Evolutionary conservation across 2,329 filamentous ascomycete species (phyloP), one percentile per base, ranked within the genome.

Genomic region (Bipolaris bicolor): DNA sequence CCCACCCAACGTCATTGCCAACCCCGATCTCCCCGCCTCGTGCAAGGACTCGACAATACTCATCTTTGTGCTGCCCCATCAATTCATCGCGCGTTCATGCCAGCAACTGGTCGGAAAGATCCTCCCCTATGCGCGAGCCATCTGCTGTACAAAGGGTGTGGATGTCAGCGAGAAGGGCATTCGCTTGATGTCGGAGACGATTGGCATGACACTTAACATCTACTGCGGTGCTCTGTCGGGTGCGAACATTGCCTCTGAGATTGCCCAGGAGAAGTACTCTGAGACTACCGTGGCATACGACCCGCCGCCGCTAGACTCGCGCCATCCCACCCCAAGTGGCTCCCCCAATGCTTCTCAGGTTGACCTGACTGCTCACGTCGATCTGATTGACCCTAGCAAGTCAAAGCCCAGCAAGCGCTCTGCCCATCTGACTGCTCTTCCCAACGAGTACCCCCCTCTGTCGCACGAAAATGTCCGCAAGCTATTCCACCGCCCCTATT

Each of bases 91-190:
- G 73, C 89, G 89, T 62, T 90, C 93, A 60, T 97, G 93, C 81
- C 85, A 90, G 63, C 88, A 92, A 75, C 83, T 99, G 61, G 84
- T 89, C 71, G 95, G 94, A 59, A 88, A 97, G 70, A 96, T 97
- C 64, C 80, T 97, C 29, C 95, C 95, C 6, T 98, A 88, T 71
- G 94, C 95, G 24, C 88, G 96, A 62, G 95, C 92, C 57, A 92
- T 99, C 72, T 96, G 92, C 74, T 99, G 95, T 79, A 97, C 98
- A 81, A 99, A 99, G 83, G 95, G 95, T 67, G 93, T 99, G 60
- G 90, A 96, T 67, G 95, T 99, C 33, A 89, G 90, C 3, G 90
- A 94, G 70, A 88, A 91, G 49, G 91, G 90, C 53, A 88, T 98
- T 67, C 88, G 88, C 69, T 85, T 99, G 52, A 97, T 99, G 81